These are phyloP conservation scores for Zygoascus biomembranicola DNA, from an alignment of 805 yeast species.

Conservation along the genomic window DNA sequence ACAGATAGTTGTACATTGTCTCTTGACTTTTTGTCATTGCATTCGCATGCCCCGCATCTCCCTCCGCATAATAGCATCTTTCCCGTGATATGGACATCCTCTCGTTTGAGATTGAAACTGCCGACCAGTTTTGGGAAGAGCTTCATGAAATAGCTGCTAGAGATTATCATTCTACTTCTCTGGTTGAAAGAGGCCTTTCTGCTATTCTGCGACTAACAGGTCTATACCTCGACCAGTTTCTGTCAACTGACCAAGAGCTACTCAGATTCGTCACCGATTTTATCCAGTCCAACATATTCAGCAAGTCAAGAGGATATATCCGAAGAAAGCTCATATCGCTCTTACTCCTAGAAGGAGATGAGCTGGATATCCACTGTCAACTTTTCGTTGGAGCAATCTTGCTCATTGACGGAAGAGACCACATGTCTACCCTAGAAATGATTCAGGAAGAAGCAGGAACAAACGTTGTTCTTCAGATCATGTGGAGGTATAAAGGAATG, in stretches of 20 bases:
- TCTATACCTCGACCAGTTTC: constrained; percentile 21
- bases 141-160: constrained; percentile 44
- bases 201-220: constrained; percentile 23
- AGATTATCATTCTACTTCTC: constrained; percentile 33
- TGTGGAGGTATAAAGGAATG: constrained; percentile 33
- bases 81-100: neutral
- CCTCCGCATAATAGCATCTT: neutral
- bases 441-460: constrained; percentile 49
- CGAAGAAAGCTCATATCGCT: constrained; percentile 31
- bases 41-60: neutral
- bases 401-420: constrained; percentile 37
- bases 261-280: constrained; percentile 37
- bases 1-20: too few relatives aligned
- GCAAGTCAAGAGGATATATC: constrained; percentile 43
- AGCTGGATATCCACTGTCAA: constrained; percentile 22
- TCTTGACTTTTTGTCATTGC: neutral
- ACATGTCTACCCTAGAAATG: constrained; percentile 35
- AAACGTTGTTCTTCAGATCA: constrained; percentile 34
- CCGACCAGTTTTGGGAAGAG: constrained; percentile 33
- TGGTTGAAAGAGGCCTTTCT: constrained; percentile 19
- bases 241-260: constrained; percentile 30
- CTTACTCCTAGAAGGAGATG: constrained; percentile 21
- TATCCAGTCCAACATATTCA: constrained; percentile 42
- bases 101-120: constrained; percentile 15
- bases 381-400: constrained; percentile 37